Conservation (phyloP, 495 filamentous ascomycete genomes). For the Aspergillus campestris region DNA sequence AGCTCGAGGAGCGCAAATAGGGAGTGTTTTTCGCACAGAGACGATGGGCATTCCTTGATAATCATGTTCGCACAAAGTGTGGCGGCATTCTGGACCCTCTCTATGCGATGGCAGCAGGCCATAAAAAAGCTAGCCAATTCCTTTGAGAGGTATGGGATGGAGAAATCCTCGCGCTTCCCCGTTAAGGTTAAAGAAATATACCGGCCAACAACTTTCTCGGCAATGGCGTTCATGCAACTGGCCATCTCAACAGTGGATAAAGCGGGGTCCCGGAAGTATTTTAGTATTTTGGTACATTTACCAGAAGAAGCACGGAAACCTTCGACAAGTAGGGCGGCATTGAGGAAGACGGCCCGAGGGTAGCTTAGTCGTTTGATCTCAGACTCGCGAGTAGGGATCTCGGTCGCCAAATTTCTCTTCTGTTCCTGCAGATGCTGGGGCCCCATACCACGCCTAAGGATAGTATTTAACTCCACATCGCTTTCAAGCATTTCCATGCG, state of each 20-base stretch:
- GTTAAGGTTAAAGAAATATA: slow-evolving; percentile 66
- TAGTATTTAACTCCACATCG: slow-evolving; percentile 89
- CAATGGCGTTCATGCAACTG: slow-evolving; percentile 78
- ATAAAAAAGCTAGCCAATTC: slow-evolving; percentile 79
- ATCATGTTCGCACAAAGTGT: slow-evolving; percentile 75
- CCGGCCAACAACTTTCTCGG: slow-evolving; percentile 58
- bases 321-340: slow-evolving; percentile 77
- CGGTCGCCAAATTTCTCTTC: slow-evolving; percentile 61
- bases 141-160: slow-evolving; percentile 75
- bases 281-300: slow-evolving; percentile 76
- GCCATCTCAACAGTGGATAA: slow-evolving; percentile 72
- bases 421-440: slow-evolving; percentile 69
- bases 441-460: slow-evolving; percentile 73
- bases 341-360: slow-evolving; percentile 82
- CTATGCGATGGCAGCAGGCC: slow-evolving; percentile 85
- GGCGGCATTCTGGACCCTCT: slow-evolving; percentile 78
- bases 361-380: slow-evolving; percentile 77
- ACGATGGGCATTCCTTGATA: slow-evolving; percentile 73
- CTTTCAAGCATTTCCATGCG: slow-evolving; percentile 83
- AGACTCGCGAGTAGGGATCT: slow-evolving; percentile 64
- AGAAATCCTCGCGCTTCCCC: slow-evolving; percentile 63
- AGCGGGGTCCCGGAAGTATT: slow-evolving; percentile 87
- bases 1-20: slow-evolving; percentile 89
- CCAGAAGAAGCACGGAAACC: slow-evolving; percentile 73
- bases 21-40: slow-evolving; percentile 80